phyloP scores from a whole-genome alignment of 1,139 yeast genomes.

The Yamadazyma pseudoaaseri region DNA sequence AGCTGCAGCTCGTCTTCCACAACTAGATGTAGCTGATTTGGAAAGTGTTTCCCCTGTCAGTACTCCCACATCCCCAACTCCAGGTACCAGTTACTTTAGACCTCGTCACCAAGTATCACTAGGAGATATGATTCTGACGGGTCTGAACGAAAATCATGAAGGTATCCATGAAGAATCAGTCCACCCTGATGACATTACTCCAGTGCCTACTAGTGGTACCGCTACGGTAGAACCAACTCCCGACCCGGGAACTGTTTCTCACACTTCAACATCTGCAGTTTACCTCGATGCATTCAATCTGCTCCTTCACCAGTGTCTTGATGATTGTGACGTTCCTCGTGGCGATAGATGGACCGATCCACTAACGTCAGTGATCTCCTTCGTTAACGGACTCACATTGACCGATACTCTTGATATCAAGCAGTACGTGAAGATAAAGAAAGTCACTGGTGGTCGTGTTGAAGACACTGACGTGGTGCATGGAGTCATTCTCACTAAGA shows the following conservation, averaged over 20 bases:
- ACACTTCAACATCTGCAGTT: constrained; percentile 11
- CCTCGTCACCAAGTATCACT: constrained; percentile 12
- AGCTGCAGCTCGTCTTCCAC: constrained; percentile 1
- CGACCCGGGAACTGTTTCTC: neutral
- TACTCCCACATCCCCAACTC: constrained; percentile 17
- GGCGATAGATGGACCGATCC: constrained; percentile 40
- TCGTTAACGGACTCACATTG: constrained; percentile 29
- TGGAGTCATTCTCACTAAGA: constrained; percentile 85
- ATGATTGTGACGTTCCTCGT: constrained; percentile 51
- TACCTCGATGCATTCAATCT: constrained; percentile 27
- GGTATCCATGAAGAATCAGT: no score
- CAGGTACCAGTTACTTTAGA: constrained; percentile 9
- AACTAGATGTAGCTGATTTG: neutral
- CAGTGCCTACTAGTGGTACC: neutral
- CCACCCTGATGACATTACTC: neutral
- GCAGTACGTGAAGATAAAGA: constrained; percentile 82
- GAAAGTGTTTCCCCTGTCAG: constrained; percentile 18
- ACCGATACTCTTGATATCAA: constrained; percentile 83
- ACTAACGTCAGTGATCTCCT: constrained; percentile 24
- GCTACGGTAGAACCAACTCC: neutral
- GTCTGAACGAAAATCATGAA: constrained; percentile 1
- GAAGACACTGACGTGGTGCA: constrained; percentile 62
- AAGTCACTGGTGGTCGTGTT: constrained; percentile 72
- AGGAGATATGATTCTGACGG: constrained; percentile 9
- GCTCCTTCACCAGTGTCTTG: constrained; percentile 63